Evolutionary conservation across 495 filamentous ascomycete species (phyloP), one percentile per base, ranked within the genome.

Genomic region (Penicillium dipodomyicola): DNA sequence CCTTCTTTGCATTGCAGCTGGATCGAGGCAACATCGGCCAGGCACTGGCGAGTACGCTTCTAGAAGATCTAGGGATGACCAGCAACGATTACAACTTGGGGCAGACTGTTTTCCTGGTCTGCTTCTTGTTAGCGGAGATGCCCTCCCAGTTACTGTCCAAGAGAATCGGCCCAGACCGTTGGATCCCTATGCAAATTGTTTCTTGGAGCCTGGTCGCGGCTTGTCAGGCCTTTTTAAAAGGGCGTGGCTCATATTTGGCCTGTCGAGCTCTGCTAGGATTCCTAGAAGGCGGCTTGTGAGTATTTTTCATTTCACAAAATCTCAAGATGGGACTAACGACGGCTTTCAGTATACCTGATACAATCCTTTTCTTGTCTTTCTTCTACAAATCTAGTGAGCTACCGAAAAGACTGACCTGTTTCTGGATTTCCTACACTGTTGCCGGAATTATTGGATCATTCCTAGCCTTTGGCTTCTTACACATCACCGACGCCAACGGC

Each of bases 11-110:
- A 1, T 74, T 90, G 27, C 85, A 90, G 54, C 70, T 89, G 5
- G 87, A 91, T 61, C 77, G 87, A 35, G 81, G 83, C 17, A 90
- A 89, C 59, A 79, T 88, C 45, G 56, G 65, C 17, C 80, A 87
- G 60, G 84, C 85, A 3, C 62, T 87, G 3, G 79, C 82, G 0
- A 84, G 87, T 62, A 83, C 85, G 62, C 71, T 87, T 57, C 72
- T 87, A 9, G 60, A 52, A 15, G 72, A 80, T 50, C 60, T 79
- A 5, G 60, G 74, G 0, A 64, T 88, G 37, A 80, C 70, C 33
- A 87, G 80, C 19, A 84, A 88, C 54, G 83, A 82, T 73, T 88
- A 87, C 68, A 89, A 89, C 58, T 74, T 81, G 15, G 84, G 82
- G 0, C 82, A 84, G 61, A 83, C 83, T 2, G 81, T 87, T 22